A percentile compares a stretch with the other conserved stretches of the same genome.
Evolutionary conservation across 176 grass and related monocot species (phyloP).

Genomic region (Phoenix roebelenii): DNA sequence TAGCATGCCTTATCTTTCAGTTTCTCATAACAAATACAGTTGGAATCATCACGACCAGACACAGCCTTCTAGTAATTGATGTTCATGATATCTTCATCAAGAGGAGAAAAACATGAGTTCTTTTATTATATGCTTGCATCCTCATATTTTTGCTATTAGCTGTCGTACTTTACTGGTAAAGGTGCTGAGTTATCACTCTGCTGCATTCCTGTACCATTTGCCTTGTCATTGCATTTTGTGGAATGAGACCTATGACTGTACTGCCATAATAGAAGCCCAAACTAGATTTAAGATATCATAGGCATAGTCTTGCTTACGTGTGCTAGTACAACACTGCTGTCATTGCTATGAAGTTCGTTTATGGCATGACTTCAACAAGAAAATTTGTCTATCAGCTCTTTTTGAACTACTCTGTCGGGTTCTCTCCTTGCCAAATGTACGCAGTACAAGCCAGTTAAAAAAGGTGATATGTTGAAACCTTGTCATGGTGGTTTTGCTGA

Average conservation of each 20-base stretch:
- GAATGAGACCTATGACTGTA: background rate
- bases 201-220: background rate
- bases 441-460: slow-evolving; percentile 49
- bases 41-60: slow-evolving; percentile 20
- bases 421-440: slow-evolving; percentile 37
- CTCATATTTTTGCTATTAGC: slow-evolving; percentile 28
- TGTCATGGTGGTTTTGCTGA: background rate
- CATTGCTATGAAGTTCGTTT: background rate
- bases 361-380: slow-evolving; percentile 33
- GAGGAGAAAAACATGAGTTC: slow-evolving; percentile 24
- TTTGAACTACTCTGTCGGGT: slow-evolving; percentile 42
- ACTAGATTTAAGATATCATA: no score
- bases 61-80: slow-evolving; percentile 22
- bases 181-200: slow-evolving; percentile 21
- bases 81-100: slow-evolving; percentile 48
- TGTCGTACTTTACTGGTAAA: slow-evolving; percentile 21
- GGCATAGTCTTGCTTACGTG: background rate
- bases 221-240: background rate
- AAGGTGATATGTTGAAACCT: slow-evolving; percentile 33
- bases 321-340: background rate
- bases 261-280: background rate
- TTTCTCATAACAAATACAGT: slow-evolving; percentile 14
- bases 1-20: no score
- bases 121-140: slow-evolving; percentile 27
- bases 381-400: slow-evolving; percentile 28